These are phyloP conservation scores for Coemansia furcata DNA, from an alignment of 192 early-diverging fungal species.

Conservation along the genomic window DNA sequence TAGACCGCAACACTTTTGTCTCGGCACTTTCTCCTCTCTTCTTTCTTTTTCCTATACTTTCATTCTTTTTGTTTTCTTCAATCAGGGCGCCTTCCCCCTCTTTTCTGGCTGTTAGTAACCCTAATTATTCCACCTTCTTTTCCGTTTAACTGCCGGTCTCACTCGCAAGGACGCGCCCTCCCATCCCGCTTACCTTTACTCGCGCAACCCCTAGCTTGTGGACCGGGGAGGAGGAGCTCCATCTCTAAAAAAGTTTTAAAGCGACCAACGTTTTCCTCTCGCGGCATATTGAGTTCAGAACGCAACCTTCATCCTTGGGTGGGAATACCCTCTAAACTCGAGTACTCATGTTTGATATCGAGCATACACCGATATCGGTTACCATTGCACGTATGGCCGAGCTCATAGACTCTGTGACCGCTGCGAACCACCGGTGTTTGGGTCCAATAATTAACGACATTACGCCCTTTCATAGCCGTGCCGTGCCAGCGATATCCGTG, in stretches of 20 bases:
- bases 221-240: not conserved
- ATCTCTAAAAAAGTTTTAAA: not conserved
- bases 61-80: not conserved
- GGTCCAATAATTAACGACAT: constrained; percentile 26
- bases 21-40: not conserved
- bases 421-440: constrained; percentile 23
- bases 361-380: constrained; percentile 27
- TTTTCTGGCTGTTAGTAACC: not conserved
- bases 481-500: constrained; percentile 64
- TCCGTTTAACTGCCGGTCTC: not conserved
- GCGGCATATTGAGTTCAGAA: not conserved
- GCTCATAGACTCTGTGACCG: constrained; percentile 29
- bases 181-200: not conserved
- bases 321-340: not conserved
- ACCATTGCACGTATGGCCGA: constrained; percentile 37
- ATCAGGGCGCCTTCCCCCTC: not conserved
- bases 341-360: constrained; percentile 37
- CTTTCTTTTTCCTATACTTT: not conserved
- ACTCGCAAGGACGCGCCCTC: not conserved
- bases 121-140: not conserved
- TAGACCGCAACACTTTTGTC: not conserved
- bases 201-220: not conserved
- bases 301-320: not conserved
- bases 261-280: not conserved
- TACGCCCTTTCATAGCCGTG: constrained; percentile 70